A percentile compares a stretch with the other conserved stretches of the same genome.
These are phyloP conservation scores for Hysterangium stoloniferum DNA, from an alignment of 768 basidiomycete species.

Conservation along the genomic window DNA sequence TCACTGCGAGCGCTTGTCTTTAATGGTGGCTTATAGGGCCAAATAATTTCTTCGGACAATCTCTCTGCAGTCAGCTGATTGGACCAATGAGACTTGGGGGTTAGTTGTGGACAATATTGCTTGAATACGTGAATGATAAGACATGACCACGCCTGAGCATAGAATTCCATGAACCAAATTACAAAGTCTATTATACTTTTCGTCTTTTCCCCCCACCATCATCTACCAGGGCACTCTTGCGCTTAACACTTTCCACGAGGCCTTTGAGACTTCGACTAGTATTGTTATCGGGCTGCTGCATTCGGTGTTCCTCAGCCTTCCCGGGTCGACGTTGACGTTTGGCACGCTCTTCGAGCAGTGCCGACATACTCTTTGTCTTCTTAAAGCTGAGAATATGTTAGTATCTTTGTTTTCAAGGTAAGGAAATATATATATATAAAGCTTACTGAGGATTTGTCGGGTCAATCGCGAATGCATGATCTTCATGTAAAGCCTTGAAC, in stretches of 20 bases:
- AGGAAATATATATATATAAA: background rate
- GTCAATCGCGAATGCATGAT: slow-evolving; percentile 91
- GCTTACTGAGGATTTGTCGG: slow-evolving; percentile 91
- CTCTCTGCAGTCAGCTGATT: no score
- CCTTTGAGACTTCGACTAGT: slow-evolving; percentile 38
- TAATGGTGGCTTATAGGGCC: no score
- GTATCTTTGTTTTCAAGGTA: background rate
- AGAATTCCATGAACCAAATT: no score
- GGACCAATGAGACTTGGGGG: no score
- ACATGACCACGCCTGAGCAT: no score
- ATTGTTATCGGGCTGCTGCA: background rate
- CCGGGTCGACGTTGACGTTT: slow-evolving; percentile 39
- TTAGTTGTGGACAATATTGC: no score
- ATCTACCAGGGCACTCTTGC: slow-evolving; percentile 46
- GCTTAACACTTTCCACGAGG: slow-evolving; percentile 83
- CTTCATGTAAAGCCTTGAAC: slow-evolving; percentile 82
- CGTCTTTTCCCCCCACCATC: slow-evolving; percentile 32
- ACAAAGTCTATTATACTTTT: slow-evolving; percentile 21
- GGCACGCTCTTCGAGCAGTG: slow-evolving; percentile 77
- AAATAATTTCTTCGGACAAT: no score
- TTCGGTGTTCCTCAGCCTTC: slow-evolving; percentile 18
- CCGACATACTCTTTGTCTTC: slow-evolving; percentile 86
- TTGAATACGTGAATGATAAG: no score
- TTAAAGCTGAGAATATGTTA: slow-evolving; percentile 55
- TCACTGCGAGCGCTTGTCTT: no score